phyloP scores from a whole-genome alignment of 352 stramenopile genomes.

The Pythium aquatile region DNA sequence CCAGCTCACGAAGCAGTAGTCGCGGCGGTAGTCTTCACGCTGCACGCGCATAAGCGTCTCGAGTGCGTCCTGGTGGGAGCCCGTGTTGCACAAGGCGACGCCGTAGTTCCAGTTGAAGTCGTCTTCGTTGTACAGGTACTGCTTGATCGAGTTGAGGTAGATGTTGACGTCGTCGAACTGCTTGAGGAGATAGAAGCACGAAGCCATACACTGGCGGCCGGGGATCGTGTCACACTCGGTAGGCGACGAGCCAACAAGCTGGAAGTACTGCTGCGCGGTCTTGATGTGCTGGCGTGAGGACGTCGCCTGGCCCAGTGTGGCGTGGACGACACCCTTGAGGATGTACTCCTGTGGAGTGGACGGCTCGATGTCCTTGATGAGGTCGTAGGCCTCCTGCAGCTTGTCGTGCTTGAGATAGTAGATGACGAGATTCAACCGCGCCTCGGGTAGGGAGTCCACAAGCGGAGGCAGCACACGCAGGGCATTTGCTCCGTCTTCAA shows the following conservation, averaged over 20 bases:
- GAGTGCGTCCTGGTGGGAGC: slow-evolving; percentile 92
- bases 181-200: slow-evolving; percentile 95
- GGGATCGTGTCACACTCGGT: slow-evolving; percentile 97
- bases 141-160: slow-evolving; percentile 96
- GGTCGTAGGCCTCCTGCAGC: slow-evolving; percentile 92
- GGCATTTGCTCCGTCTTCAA: slow-evolving; percentile 92
- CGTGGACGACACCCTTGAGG: slow-evolving; percentile 90
- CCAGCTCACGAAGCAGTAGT: slow-evolving; percentile 93
- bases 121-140: slow-evolving; percentile 96
- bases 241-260: slow-evolving; percentile 92
- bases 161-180: slow-evolving; percentile 98
- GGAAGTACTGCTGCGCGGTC: slow-evolving; percentile 93
- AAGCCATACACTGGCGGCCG: slow-evolving; percentile 96
- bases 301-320: slow-evolving; percentile 86
- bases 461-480: slow-evolving; percentile 91
- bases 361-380: slow-evolving; percentile 95
- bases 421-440: slow-evolving; percentile 94
- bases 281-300: slow-evolving; percentile 91
- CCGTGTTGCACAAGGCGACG: slow-evolving; percentile 89
- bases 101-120: slow-evolving; percentile 99
- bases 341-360: slow-evolving; percentile 93
- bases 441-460: slow-evolving; percentile 92
- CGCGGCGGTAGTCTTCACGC: slow-evolving; percentile 89
- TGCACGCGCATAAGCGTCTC: slow-evolving; percentile 92
- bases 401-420: slow-evolving; percentile 92